Evolutionary conservation across 2,329 filamentous ascomycete genomes (phyloP), one percentile per base, ranked within the genome.

Genomic region (Trichoderma gracile): DNA sequence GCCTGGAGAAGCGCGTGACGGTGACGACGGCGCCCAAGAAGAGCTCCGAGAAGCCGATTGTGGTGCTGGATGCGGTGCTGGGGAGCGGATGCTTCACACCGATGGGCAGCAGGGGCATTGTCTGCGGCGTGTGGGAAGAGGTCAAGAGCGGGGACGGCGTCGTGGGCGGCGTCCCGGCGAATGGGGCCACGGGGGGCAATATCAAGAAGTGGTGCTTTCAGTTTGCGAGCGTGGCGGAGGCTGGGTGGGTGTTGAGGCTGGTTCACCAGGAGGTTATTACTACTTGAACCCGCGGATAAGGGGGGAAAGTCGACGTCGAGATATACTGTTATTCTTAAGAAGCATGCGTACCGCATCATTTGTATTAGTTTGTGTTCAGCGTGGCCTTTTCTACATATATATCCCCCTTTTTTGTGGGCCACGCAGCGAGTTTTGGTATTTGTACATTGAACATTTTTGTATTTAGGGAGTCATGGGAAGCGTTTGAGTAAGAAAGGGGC

Each of bases 81-180:
- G 90, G 90, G 12, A 92, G 93, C 73, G 90, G 87, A 64, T 93
- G 91, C 72, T 96, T 97, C 77, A 90, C 93, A 69, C 82, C 91
- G 19, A 86, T 97, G 66, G 93, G 92, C 5, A 86, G 90, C 69
- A 90, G 91, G 40, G 93, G 93, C 53, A 94, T 97, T 71, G 91
- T 95, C 1, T 88, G 96, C 63, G 93, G 90, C 68, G 89, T 97
- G 42, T 95, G 92, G 87, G 90, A 95, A 74, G 88, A 92, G 68
- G 79, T 89, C 69, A 87, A 87, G 55, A 85, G 88, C 67, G 85
- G 85, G 67, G 81, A 85, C 25, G 85, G 85, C 25, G 80, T 82
- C 46, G 79, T 82, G 12, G 84, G 84, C 27, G 75, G 79, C 19
- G 84, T 78, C 47, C 83, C 84, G 2, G 78, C 80, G 57, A 82